These are phyloP conservation scores for Biscutella laevigata DNA, from an alignment of 441 rosid genomes.

Conservation along the genomic window DNA sequence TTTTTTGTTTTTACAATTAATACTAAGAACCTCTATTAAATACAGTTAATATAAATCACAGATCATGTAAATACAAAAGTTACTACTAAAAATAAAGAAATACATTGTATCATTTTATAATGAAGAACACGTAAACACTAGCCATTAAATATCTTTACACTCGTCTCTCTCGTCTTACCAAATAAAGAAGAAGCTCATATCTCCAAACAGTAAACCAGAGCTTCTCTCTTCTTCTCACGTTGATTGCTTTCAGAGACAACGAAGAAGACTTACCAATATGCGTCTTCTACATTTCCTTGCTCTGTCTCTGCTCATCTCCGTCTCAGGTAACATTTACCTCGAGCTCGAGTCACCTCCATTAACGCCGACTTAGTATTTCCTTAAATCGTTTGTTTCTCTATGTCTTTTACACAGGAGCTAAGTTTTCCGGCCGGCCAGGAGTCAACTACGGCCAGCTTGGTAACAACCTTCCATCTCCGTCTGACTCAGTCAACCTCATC, in stretches of 20 bases:
- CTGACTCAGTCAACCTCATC: conserved; percentile 45
- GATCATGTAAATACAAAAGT: background rate
- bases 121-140: conserved; percentile 17
- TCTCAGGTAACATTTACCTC: conserved; percentile 30
- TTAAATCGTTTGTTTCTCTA: background rate
- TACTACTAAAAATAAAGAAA: too few species aligned
- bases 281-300: conserved; percentile 27
- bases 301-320: conserved; percentile 29
- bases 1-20: too few species aligned
- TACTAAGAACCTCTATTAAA: background rate
- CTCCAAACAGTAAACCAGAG: too few species aligned
- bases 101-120: conserved; percentile 2
- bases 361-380: background rate
- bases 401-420: conserved; percentile 39
- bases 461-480: conserved; percentile 63
- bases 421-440: conserved; percentile 52
- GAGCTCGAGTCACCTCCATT: background rate
- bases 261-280: conserved; percentile 12
- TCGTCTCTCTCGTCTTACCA: conserved; percentile 6
- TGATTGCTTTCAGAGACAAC: background rate
- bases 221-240: background rate
- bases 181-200: too few species aligned
- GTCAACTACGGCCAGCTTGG: conserved; percentile 80
- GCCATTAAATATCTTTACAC: conserved; percentile 21
- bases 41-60: background rate